These are phyloP conservation scores for Acrodontium crateriforme DNA, from an alignment of 2,329 filamentous ascomycete species.

Conservation along the genomic window DNA sequence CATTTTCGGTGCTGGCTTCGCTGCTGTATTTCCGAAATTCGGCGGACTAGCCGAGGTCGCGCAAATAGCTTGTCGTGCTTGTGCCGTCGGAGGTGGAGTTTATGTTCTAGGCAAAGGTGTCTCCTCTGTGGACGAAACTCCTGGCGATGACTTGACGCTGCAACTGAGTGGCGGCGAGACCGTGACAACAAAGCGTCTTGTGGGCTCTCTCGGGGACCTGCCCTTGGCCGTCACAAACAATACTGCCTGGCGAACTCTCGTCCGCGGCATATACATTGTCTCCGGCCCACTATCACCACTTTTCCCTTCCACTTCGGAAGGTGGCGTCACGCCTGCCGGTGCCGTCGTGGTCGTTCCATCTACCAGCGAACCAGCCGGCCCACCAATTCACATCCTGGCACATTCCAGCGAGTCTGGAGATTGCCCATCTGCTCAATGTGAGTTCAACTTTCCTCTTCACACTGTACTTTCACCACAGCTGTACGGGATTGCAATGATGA, in stretches of 20 bases:
- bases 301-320: conserved; percentile 61
- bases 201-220: conserved; percentile 15
- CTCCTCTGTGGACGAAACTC: conserved; percentile 18
- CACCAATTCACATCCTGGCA: conserved; percentile 48
- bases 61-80: conserved; percentile 81
- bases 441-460: conserved; percentile 34
- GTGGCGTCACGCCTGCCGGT: conserved; percentile 60
- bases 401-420: conserved; percentile 90
- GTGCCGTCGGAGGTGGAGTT: conserved; percentile 77
- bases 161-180: conserved; percentile 17
- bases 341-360: conserved; percentile 53
- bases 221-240: conserved; percentile 3
- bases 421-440: conserved; percentile 79
- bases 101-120: conserved; percentile 73
- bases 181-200: conserved; percentile 18
- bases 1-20: conserved; percentile 76
- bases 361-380: conserved; percentile 18
- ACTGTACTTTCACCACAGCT: conserved; percentile 8
- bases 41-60: conserved; percentile 78
- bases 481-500: conserved; percentile 94
- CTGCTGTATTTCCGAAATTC: conserved; percentile 84
- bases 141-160: conserved; percentile 9
- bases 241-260: conserved; percentile 1
- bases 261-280: conserved; percentile 46
- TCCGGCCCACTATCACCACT: conserved; percentile 50